Evolutionary conservation across 148 eudicot genomes (phyloP), one percentile per base, ranked within the genome.

Genomic region (Rhododendron griersonianum): DNA sequence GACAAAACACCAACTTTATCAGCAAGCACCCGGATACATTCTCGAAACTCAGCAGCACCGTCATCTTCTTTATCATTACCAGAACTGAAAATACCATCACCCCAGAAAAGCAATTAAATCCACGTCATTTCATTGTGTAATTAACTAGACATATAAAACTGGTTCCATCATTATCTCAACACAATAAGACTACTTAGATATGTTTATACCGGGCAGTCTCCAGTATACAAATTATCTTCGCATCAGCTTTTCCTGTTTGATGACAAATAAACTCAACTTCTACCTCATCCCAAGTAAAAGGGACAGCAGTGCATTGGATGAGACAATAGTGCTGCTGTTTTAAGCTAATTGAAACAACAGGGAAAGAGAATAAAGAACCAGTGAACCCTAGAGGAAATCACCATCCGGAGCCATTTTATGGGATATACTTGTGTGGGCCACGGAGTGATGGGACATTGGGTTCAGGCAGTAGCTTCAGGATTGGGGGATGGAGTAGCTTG

Each of bases 1-100:
- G 95, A 92, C 91, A 95, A 89, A 63, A 89, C 69, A 61, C 98
- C 92, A n/a, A 98, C 99, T 89, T 91, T 41, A 50, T 98, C 98
- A 59, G 99, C 95, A 89, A 98, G 98, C 63, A 93, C 89, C 80
- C 88, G 91, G 15, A 94, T 90, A 83, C 96, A 94, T 59, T 93
- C 96, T 81, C 94, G 93, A 84, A 95, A 93, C 89, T 95, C 98
- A 65, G 89, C 87, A 55, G 90, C 83, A 33, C 94, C 92, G 84
- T 94, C 96, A 78, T 94, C 98, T 83, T 95, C 98, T 73, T 81
- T 86, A 47, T 92, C 98, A 81, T 85, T 91, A 47, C 80, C 71
- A 30, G 97, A 91, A 86, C 98, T 95, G 94, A 83, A 89, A 82
- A 67, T 78, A 78, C 8, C 51, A 78, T 44, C 35, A 61, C 69